A percentile compares a stretch with the other conserved stretches of the same genome.
Conservation (phyloP, 2,329 filamentous ascomycete genomes). For the Macrophomina pseudophaseolina region DNA sequence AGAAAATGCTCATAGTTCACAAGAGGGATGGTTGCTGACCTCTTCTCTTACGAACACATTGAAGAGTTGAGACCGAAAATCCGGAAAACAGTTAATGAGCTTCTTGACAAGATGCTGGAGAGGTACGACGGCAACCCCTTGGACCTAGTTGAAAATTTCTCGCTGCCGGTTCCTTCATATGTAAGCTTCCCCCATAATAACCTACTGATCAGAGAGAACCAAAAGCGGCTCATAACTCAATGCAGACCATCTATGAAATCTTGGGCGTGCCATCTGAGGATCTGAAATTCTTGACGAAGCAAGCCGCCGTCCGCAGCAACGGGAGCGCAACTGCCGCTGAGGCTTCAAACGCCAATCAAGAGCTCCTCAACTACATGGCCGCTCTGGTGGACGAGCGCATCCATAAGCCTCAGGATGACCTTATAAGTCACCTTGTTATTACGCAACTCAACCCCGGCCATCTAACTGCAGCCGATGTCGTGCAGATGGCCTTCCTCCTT, state of each 20-base stretch:
- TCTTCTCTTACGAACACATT: conserved; percentile 50
- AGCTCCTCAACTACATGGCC: conserved; percentile 54
- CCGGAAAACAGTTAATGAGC: conserved; percentile 51
- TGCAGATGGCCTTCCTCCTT: conserved; percentile 57
- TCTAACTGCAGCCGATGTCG: conserved; percentile 36
- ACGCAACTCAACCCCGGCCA: conserved; percentile 39
- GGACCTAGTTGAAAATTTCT: conserved; percentile 55
- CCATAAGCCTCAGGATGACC: conserved; percentile 50
- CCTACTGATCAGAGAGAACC: too few relatives aligned
- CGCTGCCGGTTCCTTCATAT: conserved; percentile 55
- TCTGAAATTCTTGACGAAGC: conserved; percentile 53
- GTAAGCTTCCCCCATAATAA: conserved; percentile 32
- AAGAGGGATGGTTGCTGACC: conserved; percentile 52
- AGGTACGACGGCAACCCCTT: conserved; percentile 47
- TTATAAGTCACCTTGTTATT: conserved; percentile 50
- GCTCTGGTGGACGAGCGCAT: conserved; percentile 50
- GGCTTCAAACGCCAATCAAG: conserved; percentile 53
- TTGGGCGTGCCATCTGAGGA: conserved; percentile 56
- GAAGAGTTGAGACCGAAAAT: conserved; percentile 52
- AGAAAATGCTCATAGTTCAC: too few relatives aligned
- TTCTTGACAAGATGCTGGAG: conserved; percentile 49
- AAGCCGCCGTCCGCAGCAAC: conserved; percentile 54
- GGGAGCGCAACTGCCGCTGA: conserved; percentile 55
- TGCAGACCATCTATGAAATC: conserved; percentile 55
- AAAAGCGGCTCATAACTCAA: too few relatives aligned